Evolutionary conservation across 2,329 filamentous ascomycete genomes (phyloP).

Genomic region (Chaetomiaceae sp.): DNA sequence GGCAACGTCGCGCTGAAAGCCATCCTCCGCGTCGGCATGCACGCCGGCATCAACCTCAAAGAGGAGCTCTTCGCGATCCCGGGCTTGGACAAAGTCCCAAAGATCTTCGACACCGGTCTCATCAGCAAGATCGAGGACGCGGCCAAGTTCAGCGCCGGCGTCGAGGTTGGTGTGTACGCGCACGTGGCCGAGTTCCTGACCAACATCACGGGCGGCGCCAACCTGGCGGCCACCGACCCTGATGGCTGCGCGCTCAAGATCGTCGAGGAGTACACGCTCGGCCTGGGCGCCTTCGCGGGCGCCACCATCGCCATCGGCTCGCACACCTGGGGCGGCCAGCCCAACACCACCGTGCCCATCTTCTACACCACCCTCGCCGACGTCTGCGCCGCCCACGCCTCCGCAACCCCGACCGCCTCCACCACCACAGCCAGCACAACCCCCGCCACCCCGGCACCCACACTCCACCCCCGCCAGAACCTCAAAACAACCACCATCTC

Average conservation of each 20-base stretch:
- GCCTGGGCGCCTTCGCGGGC: constrained; percentile 48
- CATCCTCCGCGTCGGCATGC: constrained; percentile 40
- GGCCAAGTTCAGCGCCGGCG: constrained; percentile 35
- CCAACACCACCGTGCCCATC: constrained; percentile 42
- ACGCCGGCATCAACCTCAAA: constrained; percentile 35
- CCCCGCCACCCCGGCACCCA: neutral
- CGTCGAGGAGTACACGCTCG: constrained; percentile 45
- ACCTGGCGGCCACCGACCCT: constrained; percentile 29
- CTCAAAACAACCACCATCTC: constrained; percentile 25
- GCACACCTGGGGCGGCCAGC: constrained; percentile 45
- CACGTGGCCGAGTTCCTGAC: constrained; percentile 49
- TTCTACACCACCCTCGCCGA: constrained; percentile 46
- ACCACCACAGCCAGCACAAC: constrained; percentile 12
- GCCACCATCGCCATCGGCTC: constrained; percentile 40
- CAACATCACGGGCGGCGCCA: constrained; percentile 37
- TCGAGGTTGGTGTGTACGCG: constrained; percentile 44
- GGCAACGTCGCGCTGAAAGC: constrained; percentile 39
- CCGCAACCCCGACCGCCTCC: constrained; percentile 19
- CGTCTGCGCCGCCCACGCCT: constrained; percentile 33
- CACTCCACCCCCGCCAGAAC: constrained; percentile 11
- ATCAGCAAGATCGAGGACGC: neutral
- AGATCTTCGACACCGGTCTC: neutral
- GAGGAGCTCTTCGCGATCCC: constrained; percentile 17
- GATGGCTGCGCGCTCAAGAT: constrained; percentile 39
- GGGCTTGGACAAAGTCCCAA: no score